Percentiles rank a stretch among this genome's conserved stretches.
These are phyloP conservation scores for Phoma sp. DNA, from an alignment of 2,329 filamentous ascomycete genomes.

Conservation along the genomic window DNA sequence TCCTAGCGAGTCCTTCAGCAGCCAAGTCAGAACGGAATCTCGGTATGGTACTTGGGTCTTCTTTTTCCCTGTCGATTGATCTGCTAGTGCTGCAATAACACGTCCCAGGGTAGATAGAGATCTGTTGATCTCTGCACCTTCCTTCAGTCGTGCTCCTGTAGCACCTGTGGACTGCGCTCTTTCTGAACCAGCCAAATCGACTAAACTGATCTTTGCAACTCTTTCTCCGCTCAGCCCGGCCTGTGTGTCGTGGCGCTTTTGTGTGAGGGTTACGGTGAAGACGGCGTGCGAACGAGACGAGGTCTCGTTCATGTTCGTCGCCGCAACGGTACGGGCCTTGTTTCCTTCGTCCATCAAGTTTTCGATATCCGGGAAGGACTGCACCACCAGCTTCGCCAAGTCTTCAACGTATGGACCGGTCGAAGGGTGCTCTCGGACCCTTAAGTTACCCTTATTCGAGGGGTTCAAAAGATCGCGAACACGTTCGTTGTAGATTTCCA, in stretches of 20 bases:
- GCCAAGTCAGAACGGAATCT: slow-evolving; percentile 95
- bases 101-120: slow-evolving; percentile 95
- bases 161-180: slow-evolving; percentile 96
- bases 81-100: slow-evolving; percentile 95
- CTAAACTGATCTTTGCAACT: slow-evolving; percentile 95
- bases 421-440: slow-evolving; percentile 96
- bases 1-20: slow-evolving; percentile 94
- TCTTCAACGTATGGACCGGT: slow-evolving; percentile 98
- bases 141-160: slow-evolving; percentile 91
- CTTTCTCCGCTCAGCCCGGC: slow-evolving; percentile 98
- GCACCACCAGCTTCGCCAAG: slow-evolving; percentile 91
- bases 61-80: slow-evolving; percentile 85
- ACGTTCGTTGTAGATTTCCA: slow-evolving; percentile 99
- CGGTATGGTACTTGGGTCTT: slow-evolving; percentile 88
- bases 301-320: slow-evolving; percentile 99
- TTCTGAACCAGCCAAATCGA: slow-evolving; percentile 97
- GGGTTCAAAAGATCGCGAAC: slow-evolving; percentile 96
- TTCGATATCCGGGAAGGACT: slow-evolving; percentile 94
- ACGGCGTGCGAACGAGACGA: slow-evolving; percentile 98
- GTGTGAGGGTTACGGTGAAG: slow-evolving; percentile 93
- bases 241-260: slow-evolving; percentile 88
- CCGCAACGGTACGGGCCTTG: slow-evolving; percentile 96
- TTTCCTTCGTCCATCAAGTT: slow-evolving; percentile 99
- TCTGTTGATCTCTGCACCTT: slow-evolving; percentile 98
- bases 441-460: slow-evolving; percentile 92